Percentiles rank a stretch among this genome's conserved stretches.
Evolutionary conservation across 2,329 filamentous ascomycete genomes (phyloP).

Genomic region (Boeremia exigua): DNA sequence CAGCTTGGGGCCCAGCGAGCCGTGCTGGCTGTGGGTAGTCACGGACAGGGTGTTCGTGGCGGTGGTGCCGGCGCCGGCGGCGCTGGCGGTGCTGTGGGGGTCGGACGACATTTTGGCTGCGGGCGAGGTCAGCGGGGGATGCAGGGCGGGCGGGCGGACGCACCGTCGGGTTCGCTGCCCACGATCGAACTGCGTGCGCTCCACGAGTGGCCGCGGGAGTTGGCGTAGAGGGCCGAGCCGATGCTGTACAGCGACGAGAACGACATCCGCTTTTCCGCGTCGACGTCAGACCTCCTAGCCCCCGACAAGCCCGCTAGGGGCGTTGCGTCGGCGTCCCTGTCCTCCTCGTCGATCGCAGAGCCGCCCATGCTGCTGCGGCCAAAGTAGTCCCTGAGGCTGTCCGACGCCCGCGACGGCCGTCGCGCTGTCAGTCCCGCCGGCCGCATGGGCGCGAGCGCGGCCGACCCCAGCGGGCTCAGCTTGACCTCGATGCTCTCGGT

Average conservation of each 20-base stretch:
- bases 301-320: slow-evolving; percentile 54
- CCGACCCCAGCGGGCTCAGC: slow-evolving; percentile 63
- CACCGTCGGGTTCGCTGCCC: slow-evolving; percentile 55
- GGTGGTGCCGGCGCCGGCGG: slow-evolving; percentile 47
- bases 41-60: slow-evolving; percentile 53
- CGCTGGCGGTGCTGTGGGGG: slow-evolving; percentile 23
- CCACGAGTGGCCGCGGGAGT: slow-evolving; percentile 59
- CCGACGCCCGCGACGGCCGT: slow-evolving; percentile 51
- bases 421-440: slow-evolving; percentile 36
- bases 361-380: slow-evolving; percentile 39
- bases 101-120: slow-evolving; percentile 30
- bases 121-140: no score
- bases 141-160: slow-evolving; percentile 2
- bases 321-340: slow-evolving; percentile 52
- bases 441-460: slow-evolving; percentile 52
- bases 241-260: slow-evolving; percentile 76
- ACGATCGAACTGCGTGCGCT: slow-evolving; percentile 55
- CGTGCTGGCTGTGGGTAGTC: slow-evolving; percentile 54
- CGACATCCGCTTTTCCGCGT: slow-evolving; percentile 69
- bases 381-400: slow-evolving; percentile 48
- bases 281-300: slow-evolving; percentile 54
- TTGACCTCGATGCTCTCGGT: slow-evolving; percentile 66
- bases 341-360: slow-evolving; percentile 56
- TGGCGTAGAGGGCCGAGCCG: slow-evolving; percentile 62
- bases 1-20: slow-evolving; percentile 45